Evolutionary conservation across 177 flowering plant species (phyloP), one percentile per base, ranked within the genome.

Genomic region (Telopea speciosissima): DNA sequence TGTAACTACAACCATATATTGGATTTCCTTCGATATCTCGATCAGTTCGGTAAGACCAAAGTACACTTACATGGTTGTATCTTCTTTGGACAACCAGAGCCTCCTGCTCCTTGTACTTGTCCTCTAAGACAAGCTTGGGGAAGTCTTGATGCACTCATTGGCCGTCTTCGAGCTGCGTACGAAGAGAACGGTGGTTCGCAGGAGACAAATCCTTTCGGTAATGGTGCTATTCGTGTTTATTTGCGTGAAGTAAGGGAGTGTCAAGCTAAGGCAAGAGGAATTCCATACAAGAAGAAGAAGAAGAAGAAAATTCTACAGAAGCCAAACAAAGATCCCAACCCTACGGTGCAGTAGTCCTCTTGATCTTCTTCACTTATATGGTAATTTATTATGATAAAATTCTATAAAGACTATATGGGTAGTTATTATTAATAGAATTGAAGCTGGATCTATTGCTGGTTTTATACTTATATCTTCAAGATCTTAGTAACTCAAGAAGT

Each of bases 61-160:
- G 81, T 81, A 22, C 83, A 80, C 64, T 54, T 80, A 10, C 80
- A 44, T 10, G 81, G 77, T 11, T 80, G 83, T 66, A 70, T 77
- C 40, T 80, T 80, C 28, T 80, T 72, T 62, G 83, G 83, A 56
- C 80, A 77, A 65, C 80, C 83, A n/a, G 83, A 80, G 28, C 83
- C 83, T 8, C 83, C 83, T 1, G 79, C 77, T 21, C 83, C 83
- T 8, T 80, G 83, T 65, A 54, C 83, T 17, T 80, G 83, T 56
- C 83, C 83, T 3, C 76, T 80, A 17, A 45, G 81, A 60, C 83
- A 81, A 63, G 83, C 83, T 21, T 81, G 83, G 83, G 83, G 83
- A 52, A 81, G 83, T 69, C 77, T 81, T 3, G 83, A 81, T 63
- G 81, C 83, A 2, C 74, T 81, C 31, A 78, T 81, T 21, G 83